phyloP scores from a whole-genome alignment of 1,284 basidiomycete species.

The Testicularia cyperi region DNA sequence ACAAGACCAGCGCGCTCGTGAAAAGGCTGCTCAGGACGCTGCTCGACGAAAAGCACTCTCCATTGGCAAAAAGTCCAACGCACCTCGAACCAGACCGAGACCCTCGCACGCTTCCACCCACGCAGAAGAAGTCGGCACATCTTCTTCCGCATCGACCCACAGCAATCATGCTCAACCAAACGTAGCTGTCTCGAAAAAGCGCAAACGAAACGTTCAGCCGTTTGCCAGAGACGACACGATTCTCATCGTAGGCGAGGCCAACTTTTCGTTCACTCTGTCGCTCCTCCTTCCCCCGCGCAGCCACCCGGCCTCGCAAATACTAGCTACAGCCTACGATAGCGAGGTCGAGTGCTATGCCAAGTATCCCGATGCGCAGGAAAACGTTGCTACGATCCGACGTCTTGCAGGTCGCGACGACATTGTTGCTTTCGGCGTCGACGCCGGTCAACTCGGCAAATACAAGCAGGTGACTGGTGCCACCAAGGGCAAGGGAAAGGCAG shows the following conservation, averaged over 20 bases:
- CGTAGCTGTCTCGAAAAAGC: neutral
- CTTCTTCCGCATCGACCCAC: neutral
- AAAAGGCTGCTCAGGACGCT: slow-evolving; percentile 36
- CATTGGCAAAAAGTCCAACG: slow-evolving; percentile 11
- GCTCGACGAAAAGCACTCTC: slow-evolving; percentile 36
- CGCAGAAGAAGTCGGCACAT: neutral
- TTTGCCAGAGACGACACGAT: slow-evolving; percentile 76
- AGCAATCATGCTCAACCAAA: no score
- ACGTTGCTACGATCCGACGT: slow-evolving; percentile 63
- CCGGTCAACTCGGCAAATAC: slow-evolving; percentile 71
- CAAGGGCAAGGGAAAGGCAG: slow-evolving; percentile 2
- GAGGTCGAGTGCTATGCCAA: slow-evolving; percentile 77
- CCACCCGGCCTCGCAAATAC: slow-evolving; percentile 70
- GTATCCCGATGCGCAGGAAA: slow-evolving; percentile 75
- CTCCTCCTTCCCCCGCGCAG: slow-evolving; percentile 64
- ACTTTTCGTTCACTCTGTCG: slow-evolving; percentile 87
- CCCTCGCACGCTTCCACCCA: neutral
- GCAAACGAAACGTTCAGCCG: slow-evolving; percentile 64
- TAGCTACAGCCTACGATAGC: slow-evolving; percentile 84
- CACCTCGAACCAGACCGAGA: neutral
- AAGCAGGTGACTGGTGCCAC: slow-evolving; percentile 58
- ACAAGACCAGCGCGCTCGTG: slow-evolving; percentile 24
- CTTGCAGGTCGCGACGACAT: slow-evolving; percentile 66
- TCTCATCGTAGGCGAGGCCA: slow-evolving; percentile 83
- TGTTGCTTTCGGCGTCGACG: slow-evolving; percentile 83